phyloP scores from a whole-genome alignment of 768 basidiomycete species.

The Boletellus ananiceps region DNA sequence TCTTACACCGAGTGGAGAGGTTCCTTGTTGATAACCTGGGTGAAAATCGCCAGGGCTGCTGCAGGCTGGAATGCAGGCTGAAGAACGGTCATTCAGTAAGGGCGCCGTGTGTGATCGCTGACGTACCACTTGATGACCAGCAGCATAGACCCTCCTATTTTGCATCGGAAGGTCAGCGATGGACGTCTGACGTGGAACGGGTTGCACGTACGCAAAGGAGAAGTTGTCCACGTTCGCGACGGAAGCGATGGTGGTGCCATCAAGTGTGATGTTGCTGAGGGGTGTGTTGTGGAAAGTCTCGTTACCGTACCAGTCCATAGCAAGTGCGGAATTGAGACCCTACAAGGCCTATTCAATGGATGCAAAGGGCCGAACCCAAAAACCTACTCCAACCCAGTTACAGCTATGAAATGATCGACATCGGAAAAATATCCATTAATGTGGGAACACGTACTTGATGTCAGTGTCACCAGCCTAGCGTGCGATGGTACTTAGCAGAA shows the following conservation, averaged over 20 bases:
- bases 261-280: slow-evolving; percentile 53
- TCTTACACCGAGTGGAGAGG: slow-evolving; percentile 48
- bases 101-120: neutral
- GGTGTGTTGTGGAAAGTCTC: slow-evolving; percentile 36
- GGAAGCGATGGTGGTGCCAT: slow-evolving; percentile 48
- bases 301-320: slow-evolving; percentile 47
- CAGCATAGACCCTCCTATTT: slow-evolving; percentile 47
- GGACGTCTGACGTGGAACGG: neutral
- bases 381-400: slow-evolving; percentile 34
- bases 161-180: neutral
- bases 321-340: slow-evolving; percentile 35
- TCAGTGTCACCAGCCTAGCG: slow-evolving; percentile 27
- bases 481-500: neutral
- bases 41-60: slow-evolving; percentile 55
- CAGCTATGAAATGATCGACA: slow-evolving; percentile 5
- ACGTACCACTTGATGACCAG: slow-evolving; percentile 64
- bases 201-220: slow-evolving; percentile 55
- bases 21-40: slow-evolving; percentile 47
- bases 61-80: slow-evolving; percentile 62
- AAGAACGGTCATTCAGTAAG: neutral
- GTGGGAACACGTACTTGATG: slow-evolving; percentile 19
- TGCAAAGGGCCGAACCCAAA: neutral
- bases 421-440: neutral
- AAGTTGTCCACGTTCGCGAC: slow-evolving; percentile 65
- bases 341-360: slow-evolving; percentile 7